Conservation (phyloP, 306 rosid species). For the Fagus crenata region DNA sequence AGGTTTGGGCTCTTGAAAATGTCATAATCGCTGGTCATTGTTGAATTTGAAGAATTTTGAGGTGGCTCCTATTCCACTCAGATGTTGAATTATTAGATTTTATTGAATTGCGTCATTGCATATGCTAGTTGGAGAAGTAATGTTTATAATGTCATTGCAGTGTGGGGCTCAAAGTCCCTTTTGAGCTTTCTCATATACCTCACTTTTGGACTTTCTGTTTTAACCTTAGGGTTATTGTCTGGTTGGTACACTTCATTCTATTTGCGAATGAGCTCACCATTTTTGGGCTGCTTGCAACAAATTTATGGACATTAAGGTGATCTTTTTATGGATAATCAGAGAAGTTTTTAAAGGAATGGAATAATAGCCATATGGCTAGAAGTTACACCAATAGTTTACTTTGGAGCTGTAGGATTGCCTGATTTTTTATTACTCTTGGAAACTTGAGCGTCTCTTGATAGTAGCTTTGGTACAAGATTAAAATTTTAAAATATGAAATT, state of each 20-base stretch:
- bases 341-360: not conserved
- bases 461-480: too few species aligned
- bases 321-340: constrained; percentile 10
- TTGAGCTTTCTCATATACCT: not conserved
- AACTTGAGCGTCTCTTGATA: too few species aligned
- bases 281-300: constrained; percentile 1
- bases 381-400: too few species aligned
- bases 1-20: constrained; percentile 12
- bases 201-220: constrained; percentile 22
- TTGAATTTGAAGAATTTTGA: constrained; percentile 28
- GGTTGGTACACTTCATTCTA: constrained; percentile 11
- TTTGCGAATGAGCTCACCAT: not conserved
- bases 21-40: constrained; percentile 18
- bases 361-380: not conserved
- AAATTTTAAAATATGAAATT: too few species aligned
- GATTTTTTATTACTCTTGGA: too few species aligned
- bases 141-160: constrained; percentile 8
- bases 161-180: not conserved
- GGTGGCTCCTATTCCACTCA: constrained; percentile 18
- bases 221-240: not conserved
- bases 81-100: not conserved
- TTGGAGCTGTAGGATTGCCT: too few species aligned
- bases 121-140: not conserved
- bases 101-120: not conserved
- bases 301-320: constrained; percentile 5